Evolutionary conservation across 805 yeast species (phyloP), one percentile per base, ranked within the genome.

Genomic region (Pichia kluyveri): DNA sequence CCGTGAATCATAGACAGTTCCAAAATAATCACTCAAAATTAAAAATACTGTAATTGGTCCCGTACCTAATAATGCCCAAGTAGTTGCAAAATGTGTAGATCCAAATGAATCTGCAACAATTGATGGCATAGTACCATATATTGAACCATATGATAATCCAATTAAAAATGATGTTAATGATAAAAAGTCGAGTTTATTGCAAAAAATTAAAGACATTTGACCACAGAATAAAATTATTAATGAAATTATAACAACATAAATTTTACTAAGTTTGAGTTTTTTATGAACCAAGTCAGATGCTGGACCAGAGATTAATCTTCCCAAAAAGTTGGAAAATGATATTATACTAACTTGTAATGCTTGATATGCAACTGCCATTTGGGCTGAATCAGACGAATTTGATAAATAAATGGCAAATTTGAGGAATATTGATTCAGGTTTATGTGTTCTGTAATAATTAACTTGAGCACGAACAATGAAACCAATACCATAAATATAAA

Each of bases 111-210:
- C 95, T 0, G 89, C 89, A 30, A 83, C 71, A 3, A 83, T 72
- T 1, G 90, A 83, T 4, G 95, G 95, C 60, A 80, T 81, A 0
- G 83, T 76, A 0, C 91, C 91, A 65, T 81, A 83, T 4, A 78
- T 63, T 28, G 83, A 69, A 0, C 95, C 95, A 64, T 82, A 85
- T 19, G 86, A 74, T 32, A 71, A 67, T 0, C 93, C 93, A 46
- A 78, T 70, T 5, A 80, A 57, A 4, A 72, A 65, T 0, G 89
- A 82, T 3, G 82, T 65, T 2, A 74, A 12, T 0, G 75, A 63
- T 3, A 84, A 62, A 28, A 71, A 64, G 4, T 65, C 65, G 18
- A 75, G 56, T 41, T 70, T 73, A 37, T 75, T 70, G 4, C 64
- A 48, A 10, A 69, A 61, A 4, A 73, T 43, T 1, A 73, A 45